Evolutionary conservation across 169 alveolate species (phyloP), one percentile per base, ranked within the genome.

Genomic region (Eimeria brunetti): DNA sequence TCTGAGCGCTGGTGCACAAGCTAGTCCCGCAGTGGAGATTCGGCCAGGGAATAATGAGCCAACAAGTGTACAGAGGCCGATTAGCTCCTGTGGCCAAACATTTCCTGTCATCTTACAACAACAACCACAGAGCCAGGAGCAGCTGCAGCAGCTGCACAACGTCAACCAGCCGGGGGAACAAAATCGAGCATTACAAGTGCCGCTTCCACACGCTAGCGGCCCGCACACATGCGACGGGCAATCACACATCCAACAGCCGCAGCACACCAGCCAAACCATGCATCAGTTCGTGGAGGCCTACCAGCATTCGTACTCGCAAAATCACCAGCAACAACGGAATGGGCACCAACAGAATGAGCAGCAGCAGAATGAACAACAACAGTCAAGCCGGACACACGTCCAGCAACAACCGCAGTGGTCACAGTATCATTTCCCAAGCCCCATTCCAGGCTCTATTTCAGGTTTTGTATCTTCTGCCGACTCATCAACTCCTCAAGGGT

Each of bases 401-500:
- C 88, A 80, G 64, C 86, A 38, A 41, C 64, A 46, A 38, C 44
- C 18, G 88, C 44, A 78, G 44, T 46, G 88, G 67, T 14, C 67
- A 27, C 58, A 49, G 27, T 46, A 14, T 49, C 51, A 62, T 18
- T n/a, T 51, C 51, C 46, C 88, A 27, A 49, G 67, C 24, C 46
- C 12, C n/a, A 30, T 27, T 12, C 16, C 83, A 73, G 56, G 83
- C 36, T 73, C 83, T 16, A 38, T 73, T 11, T 38, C 83, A 73
- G 83, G 18, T 38, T 20, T 4, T 38, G 56, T 73, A 73, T 7
- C 56, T 38, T 73, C 53, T 16, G n/a, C 38, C 44, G 56, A 73
- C 83, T 38, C 83, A 6, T 27, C 88, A 46, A 80, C n/a, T n/a
- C 69, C n/a, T n/a, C 88, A 41, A 49, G 69, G 88, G 46, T 80